These are phyloP conservation scores for Coemansia sp. DNA, from an alignment of 192 early-diverging fungal genomes.

Conservation along the genomic window DNA sequence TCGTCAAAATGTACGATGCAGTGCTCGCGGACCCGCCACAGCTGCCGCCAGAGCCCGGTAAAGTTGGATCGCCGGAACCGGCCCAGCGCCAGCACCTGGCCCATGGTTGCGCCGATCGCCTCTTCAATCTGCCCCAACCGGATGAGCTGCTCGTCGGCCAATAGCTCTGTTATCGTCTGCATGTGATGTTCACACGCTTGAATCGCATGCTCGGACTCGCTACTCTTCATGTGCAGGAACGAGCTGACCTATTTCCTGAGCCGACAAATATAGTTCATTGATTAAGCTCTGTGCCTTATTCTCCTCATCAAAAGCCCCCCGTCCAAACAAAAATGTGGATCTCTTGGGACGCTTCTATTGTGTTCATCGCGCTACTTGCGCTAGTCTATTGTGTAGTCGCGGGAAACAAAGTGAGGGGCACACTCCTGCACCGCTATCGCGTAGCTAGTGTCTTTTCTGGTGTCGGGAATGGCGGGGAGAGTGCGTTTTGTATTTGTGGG, in stretches of 20 bases:
- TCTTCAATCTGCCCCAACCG: conserved; percentile 47
- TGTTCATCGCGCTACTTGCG: not conserved
- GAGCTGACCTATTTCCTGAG: conserved; percentile 28
- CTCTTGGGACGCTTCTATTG: not conserved
- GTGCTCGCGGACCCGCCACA: conserved; percentile 19
- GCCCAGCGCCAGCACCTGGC: conserved; percentile 33
- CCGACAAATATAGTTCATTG: not conserved
- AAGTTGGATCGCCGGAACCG: conserved; percentile 52
- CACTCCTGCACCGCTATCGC: not conserved
- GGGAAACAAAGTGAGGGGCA: not conserved
- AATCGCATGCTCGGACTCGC: conserved; percentile 35
- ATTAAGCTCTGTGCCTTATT: not conserved
- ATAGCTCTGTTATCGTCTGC: conserved; percentile 12
- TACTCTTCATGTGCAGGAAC: conserved; percentile 42
- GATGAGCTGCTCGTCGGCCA: conserved; percentile 34
- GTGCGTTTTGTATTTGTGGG: not conserved
- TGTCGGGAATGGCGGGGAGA: not conserved
- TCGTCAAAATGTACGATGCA: conserved; percentile 29
- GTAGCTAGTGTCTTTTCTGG: no score
- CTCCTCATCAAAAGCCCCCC: not conserved
- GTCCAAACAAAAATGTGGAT: conserved; percentile 1
- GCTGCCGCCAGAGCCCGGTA: conserved; percentile 41
- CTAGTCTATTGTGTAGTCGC: not conserved
- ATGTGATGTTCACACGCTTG: conserved; percentile 35
- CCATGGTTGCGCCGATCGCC: conserved; percentile 29